A percentile compares a stretch with the other conserved stretches of the same genome.
phyloP scores from a whole-genome alignment of 495 filamentous ascomycete genomes.

The Penicillium herquei region DNA sequence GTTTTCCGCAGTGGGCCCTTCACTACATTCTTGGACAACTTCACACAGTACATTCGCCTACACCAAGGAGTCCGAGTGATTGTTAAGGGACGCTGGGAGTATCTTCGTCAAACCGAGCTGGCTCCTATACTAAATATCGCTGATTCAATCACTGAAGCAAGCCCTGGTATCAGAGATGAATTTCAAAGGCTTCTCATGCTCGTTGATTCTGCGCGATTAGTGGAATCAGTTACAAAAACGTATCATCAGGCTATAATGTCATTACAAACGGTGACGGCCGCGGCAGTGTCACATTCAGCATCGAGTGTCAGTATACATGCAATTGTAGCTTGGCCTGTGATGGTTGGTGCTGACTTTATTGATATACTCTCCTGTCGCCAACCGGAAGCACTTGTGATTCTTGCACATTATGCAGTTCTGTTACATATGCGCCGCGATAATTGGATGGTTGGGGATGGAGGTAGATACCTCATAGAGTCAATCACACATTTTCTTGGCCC shows the following conservation, averaged over 20 bases:
- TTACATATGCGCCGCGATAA: conserved; percentile 6
- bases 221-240: neutral
- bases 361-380: conserved; percentile 10
- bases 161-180: neutral
- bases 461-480: conserved; percentile 11
- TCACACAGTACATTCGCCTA: conserved; percentile 40
- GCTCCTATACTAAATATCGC: conserved; percentile 3
- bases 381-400: conserved; percentile 15
- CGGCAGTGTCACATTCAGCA: neutral
- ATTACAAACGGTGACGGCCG: conserved; percentile 9
- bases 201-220: neutral
- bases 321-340: conserved; percentile 14
- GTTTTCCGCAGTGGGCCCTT: conserved; percentile 25
- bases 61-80: conserved; percentile 44
- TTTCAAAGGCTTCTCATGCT: neutral
- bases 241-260: conserved; percentile 12
- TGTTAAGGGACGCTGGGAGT: conserved; percentile 2
- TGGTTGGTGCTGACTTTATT: conserved; percentile 11
- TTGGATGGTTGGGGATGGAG: conserved; percentile 21
- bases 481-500: conserved; percentile 11
- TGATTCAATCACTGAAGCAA: neutral
- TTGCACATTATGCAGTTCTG: conserved; percentile 18
- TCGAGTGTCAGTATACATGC: neutral
- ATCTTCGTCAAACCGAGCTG: conserved; percentile 9
- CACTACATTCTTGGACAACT: conserved; percentile 34